phyloP scores from a whole-genome alignment of 495 filamentous ascomycete species.

The Talaromyces stipitatus region DNA sequence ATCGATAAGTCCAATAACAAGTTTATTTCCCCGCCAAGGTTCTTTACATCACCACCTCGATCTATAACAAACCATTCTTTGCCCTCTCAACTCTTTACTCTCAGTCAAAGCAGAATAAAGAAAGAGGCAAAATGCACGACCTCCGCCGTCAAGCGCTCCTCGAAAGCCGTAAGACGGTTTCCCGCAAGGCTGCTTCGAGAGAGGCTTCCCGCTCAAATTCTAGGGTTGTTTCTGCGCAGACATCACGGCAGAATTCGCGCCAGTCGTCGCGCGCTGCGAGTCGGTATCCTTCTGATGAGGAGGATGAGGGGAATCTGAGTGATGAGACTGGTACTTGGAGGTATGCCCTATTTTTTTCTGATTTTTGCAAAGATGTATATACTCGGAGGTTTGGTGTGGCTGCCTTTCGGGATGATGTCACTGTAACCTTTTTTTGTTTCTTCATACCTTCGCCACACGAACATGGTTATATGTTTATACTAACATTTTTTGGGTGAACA shows the following conservation, averaged over 20 bases:
- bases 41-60: too few relatives aligned
- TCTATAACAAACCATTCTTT: slow-evolving; percentile 3
- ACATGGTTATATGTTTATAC: neutral
- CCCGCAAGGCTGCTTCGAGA: slow-evolving; percentile 75
- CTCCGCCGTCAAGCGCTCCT: slow-evolving; percentile 71
- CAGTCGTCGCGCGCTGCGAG: slow-evolving; percentile 42
- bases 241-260: slow-evolving; percentile 53
- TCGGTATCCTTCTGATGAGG: slow-evolving; percentile 67
- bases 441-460: neutral
- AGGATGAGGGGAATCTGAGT: slow-evolving; percentile 56
- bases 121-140: slow-evolving; percentile 28
- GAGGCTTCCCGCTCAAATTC: slow-evolving; percentile 60
- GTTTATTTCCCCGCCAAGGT: neutral
- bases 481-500: slow-evolving; percentile 5
- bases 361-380: too few relatives aligned
- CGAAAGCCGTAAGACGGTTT: slow-evolving; percentile 86
- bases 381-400: slow-evolving; percentile 18
- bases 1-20: neutral
- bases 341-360: slow-evolving; percentile 32
- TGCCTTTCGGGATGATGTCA: slow-evolving; percentile 31
- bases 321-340: slow-evolving; percentile 60
- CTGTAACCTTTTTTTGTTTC: slow-evolving; percentile 5
- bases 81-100: neutral
- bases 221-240: slow-evolving; percentile 51
- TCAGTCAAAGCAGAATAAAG: slow-evolving; percentile 6